Conservation (phyloP, 495 filamentous ascomycete species). For the Bathelium albidoporum region DNA sequence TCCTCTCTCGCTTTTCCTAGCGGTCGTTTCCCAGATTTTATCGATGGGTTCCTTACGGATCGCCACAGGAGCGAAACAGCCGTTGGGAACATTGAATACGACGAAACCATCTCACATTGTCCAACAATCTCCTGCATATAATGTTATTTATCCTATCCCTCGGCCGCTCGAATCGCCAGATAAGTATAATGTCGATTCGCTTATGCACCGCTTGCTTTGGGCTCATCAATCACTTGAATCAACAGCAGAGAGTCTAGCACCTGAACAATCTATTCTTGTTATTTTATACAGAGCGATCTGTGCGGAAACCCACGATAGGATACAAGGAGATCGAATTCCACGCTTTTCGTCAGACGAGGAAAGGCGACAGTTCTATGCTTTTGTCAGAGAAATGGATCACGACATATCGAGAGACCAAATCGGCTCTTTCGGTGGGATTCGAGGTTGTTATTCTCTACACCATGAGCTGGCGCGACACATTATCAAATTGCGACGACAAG, state of each 20-base stretch:
- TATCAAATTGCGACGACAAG: not conserved
- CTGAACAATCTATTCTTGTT: not conserved
- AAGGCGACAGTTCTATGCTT: not conserved
- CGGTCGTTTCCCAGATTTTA: too few species aligned
- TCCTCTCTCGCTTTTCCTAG: too few species aligned
- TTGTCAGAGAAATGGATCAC: not conserved
- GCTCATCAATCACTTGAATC: not conserved
- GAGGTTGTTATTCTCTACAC: not conserved
- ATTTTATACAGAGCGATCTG: not conserved
- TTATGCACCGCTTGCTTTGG: not conserved
- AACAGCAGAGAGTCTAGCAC: not conserved
- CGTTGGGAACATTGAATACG: not conserved
- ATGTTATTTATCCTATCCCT: not conserved
- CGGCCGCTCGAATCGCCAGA: not conserved
- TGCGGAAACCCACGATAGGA: not conserved
- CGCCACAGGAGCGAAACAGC: too few species aligned
- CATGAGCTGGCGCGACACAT: not conserved
- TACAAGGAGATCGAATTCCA: not conserved
- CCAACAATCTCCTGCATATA: not conserved
- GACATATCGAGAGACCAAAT: not conserved
- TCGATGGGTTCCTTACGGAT: too few species aligned
- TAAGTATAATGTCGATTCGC: not conserved
- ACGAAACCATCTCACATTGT: not conserved
- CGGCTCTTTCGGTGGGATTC: not conserved
- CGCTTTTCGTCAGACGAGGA: not conserved